A percentile compares a stretch with the other conserved stretches of the same genome.
Conservation (phyloP, 1,139 yeast species). For the Zygoascus sp. region DNA sequence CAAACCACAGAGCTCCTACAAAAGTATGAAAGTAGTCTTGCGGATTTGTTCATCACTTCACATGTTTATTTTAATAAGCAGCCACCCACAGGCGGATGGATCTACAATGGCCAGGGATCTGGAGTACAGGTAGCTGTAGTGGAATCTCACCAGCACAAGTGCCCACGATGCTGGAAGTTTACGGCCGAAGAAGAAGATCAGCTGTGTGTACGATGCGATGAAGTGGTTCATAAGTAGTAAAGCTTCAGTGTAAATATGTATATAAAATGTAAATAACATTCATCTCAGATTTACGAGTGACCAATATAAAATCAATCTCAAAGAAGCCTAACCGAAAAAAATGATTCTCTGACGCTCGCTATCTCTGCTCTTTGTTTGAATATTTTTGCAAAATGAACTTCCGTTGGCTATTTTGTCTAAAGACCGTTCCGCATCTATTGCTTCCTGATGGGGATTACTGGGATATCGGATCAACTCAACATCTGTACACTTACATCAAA, state of each 20-base stretch:
- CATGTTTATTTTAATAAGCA: conserved; percentile 41
- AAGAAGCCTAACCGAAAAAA: too few relatives aligned
- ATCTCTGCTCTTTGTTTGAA: too few relatives aligned
- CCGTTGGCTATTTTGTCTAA: too few relatives aligned
- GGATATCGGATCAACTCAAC: too few relatives aligned
- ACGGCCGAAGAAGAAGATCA: conserved; percentile 48
- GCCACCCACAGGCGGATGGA: conserved; percentile 31
- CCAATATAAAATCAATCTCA: too few relatives aligned
- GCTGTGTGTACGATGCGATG: conserved; percentile 67
- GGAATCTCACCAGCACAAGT: conserved; percentile 51
- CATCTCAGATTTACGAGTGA: too few relatives aligned
- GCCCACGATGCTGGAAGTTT: conserved; percentile 94
- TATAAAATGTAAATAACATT: background rate
- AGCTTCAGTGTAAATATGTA: conserved; percentile 1
- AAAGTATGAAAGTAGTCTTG: conserved; percentile 26
- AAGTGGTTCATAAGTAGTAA: conserved; percentile 28
- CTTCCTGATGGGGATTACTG: too few relatives aligned
- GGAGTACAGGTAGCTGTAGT: conserved; percentile 39
- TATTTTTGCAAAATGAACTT: too few relatives aligned
- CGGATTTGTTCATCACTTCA: conserved; percentile 68
- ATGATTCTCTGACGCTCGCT: too few relatives aligned
- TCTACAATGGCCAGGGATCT: conserved; percentile 29
- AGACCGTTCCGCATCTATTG: too few relatives aligned
- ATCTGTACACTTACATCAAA: too few relatives aligned
- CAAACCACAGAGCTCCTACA: conserved; percentile 22